Percentiles rank a stretch among this genome's conserved stretches.
Evolutionary conservation across 257 asterid genomes (phyloP).

Genomic region (Scutellaria galericulata): DNA sequence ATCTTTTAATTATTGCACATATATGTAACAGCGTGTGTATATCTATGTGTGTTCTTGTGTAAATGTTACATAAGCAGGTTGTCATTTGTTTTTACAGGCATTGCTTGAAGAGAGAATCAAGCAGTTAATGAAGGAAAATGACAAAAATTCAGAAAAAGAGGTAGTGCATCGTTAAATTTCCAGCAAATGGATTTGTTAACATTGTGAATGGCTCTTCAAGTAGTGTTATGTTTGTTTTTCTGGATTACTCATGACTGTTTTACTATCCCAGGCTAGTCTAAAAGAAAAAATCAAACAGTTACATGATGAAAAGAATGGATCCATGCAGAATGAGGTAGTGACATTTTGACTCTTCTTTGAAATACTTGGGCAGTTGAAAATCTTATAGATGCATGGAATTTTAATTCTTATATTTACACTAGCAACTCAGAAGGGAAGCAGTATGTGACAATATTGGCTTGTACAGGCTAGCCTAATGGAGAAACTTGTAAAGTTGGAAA

Average conservation of each 20-base stretch:
- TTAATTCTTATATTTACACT: constrained; percentile 22
- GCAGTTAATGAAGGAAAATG: constrained; percentile 54
- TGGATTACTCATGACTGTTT: constrained; percentile 25
- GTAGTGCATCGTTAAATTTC: constrained; percentile 37
- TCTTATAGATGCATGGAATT: constrained; percentile 18
- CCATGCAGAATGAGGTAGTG: constrained; percentile 53
- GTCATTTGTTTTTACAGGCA: constrained; percentile 45
- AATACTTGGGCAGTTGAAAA: constrained; percentile 2
- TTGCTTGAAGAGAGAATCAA: constrained; percentile 53
- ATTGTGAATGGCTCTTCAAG: constrained; percentile 25
- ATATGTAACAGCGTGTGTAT: neutral
- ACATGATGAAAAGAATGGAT: constrained; percentile 47
- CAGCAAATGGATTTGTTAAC: constrained; percentile 20
- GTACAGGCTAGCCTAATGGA: constrained; percentile 58
- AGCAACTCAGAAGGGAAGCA: constrained; percentile 31
- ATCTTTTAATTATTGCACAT: neutral
- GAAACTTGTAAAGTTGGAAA: constrained; percentile 49
- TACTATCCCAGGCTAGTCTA: constrained; percentile 47
- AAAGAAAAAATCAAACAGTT: constrained; percentile 50
- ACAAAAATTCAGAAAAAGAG: constrained; percentile 55
- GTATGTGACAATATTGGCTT: constrained; percentile 41
- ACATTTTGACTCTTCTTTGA: constrained; percentile 26
- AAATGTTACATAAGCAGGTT: constrained; percentile 11
- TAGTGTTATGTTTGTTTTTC: constrained; percentile 1
- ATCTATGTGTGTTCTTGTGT: neutral